Conservation (phyloP, 140 eudicot genomes). For the Stevia rebaudiana region DNA sequence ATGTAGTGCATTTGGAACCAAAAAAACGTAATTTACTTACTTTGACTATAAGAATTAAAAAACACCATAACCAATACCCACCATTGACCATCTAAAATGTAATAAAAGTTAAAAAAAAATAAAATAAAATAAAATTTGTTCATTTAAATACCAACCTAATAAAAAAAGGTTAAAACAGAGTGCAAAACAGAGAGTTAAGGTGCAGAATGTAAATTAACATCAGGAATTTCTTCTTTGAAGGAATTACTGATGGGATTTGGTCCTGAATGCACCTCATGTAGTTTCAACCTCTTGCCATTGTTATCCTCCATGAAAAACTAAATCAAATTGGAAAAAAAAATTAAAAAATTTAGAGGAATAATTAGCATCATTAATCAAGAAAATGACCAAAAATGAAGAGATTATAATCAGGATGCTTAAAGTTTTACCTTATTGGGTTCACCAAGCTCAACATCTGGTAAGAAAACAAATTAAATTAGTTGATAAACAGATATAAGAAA, state of each 20-base stretch:
- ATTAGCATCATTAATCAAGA: background rate
- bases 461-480: slow-evolving; percentile 15
- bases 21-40: too few relatives aligned
- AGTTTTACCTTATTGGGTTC: slow-evolving; percentile 31
- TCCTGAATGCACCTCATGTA: slow-evolving; percentile 44
- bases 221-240: slow-evolving; percentile 28
- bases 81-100: too few relatives aligned
- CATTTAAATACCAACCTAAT: too few relatives aligned
- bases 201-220: slow-evolving; percentile 19
- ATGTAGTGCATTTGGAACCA: too few relatives aligned
- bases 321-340: background rate
- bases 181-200: slow-evolving; percentile 20
- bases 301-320: slow-evolving; percentile 29
- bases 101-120: too few relatives aligned
- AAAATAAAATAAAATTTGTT: too few relatives aligned
- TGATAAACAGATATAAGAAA: slow-evolving; percentile 3
- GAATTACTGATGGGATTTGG: slow-evolving; percentile 37
- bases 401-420: background rate
- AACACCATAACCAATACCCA: too few relatives aligned
- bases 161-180: background rate
- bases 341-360: background rate
- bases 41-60: too few relatives aligned
- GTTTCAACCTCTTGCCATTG: slow-evolving; percentile 20
- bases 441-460: slow-evolving; percentile 29
- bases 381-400: background rate